Percentiles rank a stretch among this genome's conserved stretches.
phyloP scores from a whole-genome alignment of 805 yeast species.

The Sugiyamaella qingdaonensis region DNA sequence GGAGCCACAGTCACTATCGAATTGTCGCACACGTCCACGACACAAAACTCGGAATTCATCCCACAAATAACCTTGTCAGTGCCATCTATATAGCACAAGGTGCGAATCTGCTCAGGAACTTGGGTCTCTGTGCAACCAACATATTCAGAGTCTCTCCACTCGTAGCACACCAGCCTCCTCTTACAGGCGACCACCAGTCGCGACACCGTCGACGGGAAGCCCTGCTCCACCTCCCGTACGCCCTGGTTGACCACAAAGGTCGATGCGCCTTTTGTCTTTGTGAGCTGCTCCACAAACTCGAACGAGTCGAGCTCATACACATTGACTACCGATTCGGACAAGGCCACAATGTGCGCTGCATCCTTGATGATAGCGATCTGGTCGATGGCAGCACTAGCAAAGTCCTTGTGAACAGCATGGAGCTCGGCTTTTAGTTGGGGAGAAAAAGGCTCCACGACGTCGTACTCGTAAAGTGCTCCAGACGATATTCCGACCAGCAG shows the following conservation, averaged over 20 bases:
- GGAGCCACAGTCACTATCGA: conserved; percentile 8
- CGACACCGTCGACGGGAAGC: conserved; percentile 24
- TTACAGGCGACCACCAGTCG: conserved; percentile 28
- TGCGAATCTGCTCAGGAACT: conserved; percentile 26
- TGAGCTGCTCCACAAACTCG: conserved; percentile 31
- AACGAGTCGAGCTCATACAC: conserved; percentile 33
- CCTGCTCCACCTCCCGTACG: conserved; percentile 10
- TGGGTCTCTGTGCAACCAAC: conserved; percentile 27
- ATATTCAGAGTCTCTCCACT: conserved; percentile 30
- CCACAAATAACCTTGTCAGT: conserved; percentile 23
- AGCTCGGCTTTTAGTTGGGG: conserved; percentile 17
- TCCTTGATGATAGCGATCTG: conserved; percentile 34
- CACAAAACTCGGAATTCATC: conserved; percentile 24
- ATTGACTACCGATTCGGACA: conserved; percentile 32
- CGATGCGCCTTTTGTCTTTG: conserved; percentile 34
- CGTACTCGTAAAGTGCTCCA: conserved; percentile 27
- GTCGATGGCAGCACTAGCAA: conserved; percentile 27
- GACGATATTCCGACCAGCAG: conserved; percentile 28
- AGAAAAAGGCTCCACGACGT: conserved; percentile 23
- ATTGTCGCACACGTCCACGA: conserved; percentile 18
- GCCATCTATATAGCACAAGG: conserved; percentile 24
- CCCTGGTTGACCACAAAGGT: conserved; percentile 24
- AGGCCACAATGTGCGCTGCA: conserved; percentile 31
- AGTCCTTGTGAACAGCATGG: conserved; percentile 18
- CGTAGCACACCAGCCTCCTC: conserved; percentile 23